Evolutionary conservation across 164 flowering plant genomes (phyloP), one percentile per base, ranked within the genome.

Genomic region (Sedum album): DNA sequence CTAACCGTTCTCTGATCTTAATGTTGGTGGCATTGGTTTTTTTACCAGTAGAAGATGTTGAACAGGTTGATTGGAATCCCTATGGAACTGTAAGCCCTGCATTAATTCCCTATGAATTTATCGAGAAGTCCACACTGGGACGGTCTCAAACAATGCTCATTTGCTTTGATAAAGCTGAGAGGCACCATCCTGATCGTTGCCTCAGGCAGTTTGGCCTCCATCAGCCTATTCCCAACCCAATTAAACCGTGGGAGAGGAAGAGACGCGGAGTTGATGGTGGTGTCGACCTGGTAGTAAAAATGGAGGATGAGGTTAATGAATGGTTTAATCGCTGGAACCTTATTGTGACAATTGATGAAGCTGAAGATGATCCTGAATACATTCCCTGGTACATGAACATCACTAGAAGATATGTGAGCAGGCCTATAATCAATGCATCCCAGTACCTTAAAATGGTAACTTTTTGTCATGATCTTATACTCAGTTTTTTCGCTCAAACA

Each of bases 161-260:
- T 66, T 87, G 89, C 69, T 87, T 85, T 73, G 91, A 87, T 75
- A 87, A 87, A 80, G 91, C 92, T 62, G 89, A 85, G 68, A 80
- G 92, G 66, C 92, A 87, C 74, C 84, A 84, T 9, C 92, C 89
- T 4, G 85, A 85, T 73, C 86, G 92, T 30, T 82, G 86, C 76
- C 49, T 87, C n/a, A 77, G 88, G 73, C 92, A 87, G 72, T 84
- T 70, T 75, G 89, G 85, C 66, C 63, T 84, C 77, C 74, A 30
- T 66, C 92, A 87, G 70, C 72, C 76, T 4, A 80, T 87, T 48
- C 92, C 92, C 11, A 71, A 79, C 65, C 80, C 79, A 64, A 84
- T 87, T 60, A 71, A 70, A 51, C 67, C 71, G 33, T 87, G 91
- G 91, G 84, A 83, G 71, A 81, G 88, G 61, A 87, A 85, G 80